Evolutionary conservation across 2,329 filamentous ascomycete genomes (phyloP).

Genomic region (Sporothrix variecibatus): DNA sequence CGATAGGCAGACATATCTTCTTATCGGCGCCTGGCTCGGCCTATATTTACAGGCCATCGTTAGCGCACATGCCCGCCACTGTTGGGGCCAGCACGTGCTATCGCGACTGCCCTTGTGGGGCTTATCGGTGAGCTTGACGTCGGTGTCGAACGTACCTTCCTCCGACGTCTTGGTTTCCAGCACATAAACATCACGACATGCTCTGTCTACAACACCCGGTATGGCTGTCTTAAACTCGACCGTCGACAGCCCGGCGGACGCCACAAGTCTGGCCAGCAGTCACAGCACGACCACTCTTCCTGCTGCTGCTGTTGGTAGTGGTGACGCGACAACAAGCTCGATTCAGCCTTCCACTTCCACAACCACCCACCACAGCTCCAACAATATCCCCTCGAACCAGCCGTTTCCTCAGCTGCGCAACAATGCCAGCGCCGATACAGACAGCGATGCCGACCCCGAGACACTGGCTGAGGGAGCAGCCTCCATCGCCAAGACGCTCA

Average conservation of each 20-base stretch:
- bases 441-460: conserved; percentile 29
- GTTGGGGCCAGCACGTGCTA: conserved; percentile 15
- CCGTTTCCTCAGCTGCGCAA: conserved; percentile 47
- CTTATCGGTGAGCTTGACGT: neutral
- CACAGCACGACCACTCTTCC: conserved; percentile 28
- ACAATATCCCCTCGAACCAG: conserved; percentile 34
- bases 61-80: neutral
- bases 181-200: neutral
- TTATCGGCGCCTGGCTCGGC: neutral
- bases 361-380: conserved; percentile 18
- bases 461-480: conserved; percentile 23
- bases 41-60: neutral
- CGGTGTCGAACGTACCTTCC: neutral
- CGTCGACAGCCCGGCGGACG: conserved; percentile 26
- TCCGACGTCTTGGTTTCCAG: neutral
- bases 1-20: too few species aligned
- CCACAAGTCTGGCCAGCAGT: conserved; percentile 30
- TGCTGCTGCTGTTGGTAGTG: conserved; percentile 6
- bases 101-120: neutral
- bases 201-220: neutral
- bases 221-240: conserved; percentile 25
- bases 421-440: conserved; percentile 43
- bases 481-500: conserved; percentile 24
- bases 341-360: neutral
- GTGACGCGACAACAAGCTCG: neutral